A percentile compares a stretch with the other conserved stretches of the same genome.
These are phyloP conservation scores for Cryptosporidium sp. DNA, from an alignment of 169 alveolate genomes.

Conservation along the genomic window DNA sequence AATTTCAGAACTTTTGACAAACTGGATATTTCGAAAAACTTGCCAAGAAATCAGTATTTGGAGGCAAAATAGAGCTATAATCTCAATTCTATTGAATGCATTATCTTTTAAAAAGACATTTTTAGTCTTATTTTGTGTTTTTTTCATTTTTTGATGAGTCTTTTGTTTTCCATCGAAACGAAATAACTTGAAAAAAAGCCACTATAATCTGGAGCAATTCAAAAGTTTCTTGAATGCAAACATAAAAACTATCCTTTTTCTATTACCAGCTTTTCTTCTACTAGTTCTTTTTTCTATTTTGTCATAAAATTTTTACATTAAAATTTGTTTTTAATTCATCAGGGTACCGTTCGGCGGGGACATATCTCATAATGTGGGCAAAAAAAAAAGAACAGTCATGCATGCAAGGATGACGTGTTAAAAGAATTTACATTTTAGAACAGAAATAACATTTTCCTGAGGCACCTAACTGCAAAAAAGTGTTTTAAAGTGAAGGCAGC, in stretches of 20 bases:
- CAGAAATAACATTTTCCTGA: background rate
- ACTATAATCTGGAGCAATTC: background rate
- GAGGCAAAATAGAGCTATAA: background rate
- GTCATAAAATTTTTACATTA: background rate
- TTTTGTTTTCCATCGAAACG: background rate
- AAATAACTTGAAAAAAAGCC: background rate
- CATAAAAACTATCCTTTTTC: background rate
- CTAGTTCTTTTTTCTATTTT: background rate
- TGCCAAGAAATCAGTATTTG: too few species aligned
- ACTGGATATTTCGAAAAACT: background rate
- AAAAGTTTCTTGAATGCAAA: background rate
- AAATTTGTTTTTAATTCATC: background rate
- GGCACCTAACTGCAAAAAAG: background rate
- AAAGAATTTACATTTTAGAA: background rate
- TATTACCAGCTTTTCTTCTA: background rate
- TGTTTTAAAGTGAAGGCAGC: background rate
- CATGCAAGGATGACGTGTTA: conserved; percentile 11
- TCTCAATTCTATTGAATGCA: too few species aligned
- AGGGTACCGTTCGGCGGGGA: conserved; percentile 45
- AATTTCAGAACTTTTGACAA: conserved; percentile 13
- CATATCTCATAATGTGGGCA: conserved; percentile 17
- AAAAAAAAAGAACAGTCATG: background rate
- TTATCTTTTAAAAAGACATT: background rate
- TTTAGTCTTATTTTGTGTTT: background rate
- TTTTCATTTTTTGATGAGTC: background rate